phyloP scores from a whole-genome alignment of 208 protist species.

The Leishmania lainsoni region DNA sequence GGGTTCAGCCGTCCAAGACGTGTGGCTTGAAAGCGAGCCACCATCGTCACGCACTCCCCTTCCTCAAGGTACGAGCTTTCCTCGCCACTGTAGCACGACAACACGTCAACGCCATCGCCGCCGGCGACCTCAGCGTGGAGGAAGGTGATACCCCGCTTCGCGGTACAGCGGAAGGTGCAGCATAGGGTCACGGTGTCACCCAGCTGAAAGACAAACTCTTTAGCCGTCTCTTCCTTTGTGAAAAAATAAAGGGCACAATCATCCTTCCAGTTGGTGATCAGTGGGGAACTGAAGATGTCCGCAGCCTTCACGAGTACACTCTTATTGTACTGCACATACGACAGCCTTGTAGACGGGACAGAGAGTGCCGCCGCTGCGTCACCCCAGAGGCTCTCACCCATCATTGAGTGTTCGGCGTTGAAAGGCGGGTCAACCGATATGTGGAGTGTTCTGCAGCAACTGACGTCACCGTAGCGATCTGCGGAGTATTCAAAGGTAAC shows the following conservation, averaged over 20 bases:
- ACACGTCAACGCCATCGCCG: constrained; percentile 38
- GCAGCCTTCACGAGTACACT: constrained; percentile 41
- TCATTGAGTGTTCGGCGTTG: constrained; percentile 31
- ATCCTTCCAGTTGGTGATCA: constrained; percentile 34
- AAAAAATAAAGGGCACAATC: constrained; percentile 46
- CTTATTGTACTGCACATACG: constrained; percentile 36
- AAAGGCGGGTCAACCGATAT: constrained; percentile 43
- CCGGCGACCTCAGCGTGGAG: constrained; percentile 45
- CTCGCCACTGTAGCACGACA: constrained; percentile 34
- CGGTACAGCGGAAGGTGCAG: constrained; percentile 46
- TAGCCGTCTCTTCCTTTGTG: constrained; percentile 23
- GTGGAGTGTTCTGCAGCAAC: constrained; percentile 26
- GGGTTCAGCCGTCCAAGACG: constrained; percentile 33
- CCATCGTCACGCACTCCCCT: constrained; percentile 57
- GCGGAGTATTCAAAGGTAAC: constrained; percentile 33
- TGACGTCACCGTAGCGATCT: constrained; percentile 26
- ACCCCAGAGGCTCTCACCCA: constrained; percentile 22
- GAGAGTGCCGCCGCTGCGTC: constrained; percentile 11
- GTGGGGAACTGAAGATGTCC: constrained; percentile 24
- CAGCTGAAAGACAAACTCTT: constrained; percentile 32
- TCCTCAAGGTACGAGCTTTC: constrained; percentile 51
- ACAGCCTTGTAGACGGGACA: constrained; percentile 22
- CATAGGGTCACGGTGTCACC: constrained; percentile 47
- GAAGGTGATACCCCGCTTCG: constrained; percentile 49
- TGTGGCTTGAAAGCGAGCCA: constrained; percentile 35